Evolutionary conservation across 2,329 filamentous ascomycete species (phyloP), one percentile per base, ranked within the genome.

Genomic region (Aspergillus persii): DNA sequence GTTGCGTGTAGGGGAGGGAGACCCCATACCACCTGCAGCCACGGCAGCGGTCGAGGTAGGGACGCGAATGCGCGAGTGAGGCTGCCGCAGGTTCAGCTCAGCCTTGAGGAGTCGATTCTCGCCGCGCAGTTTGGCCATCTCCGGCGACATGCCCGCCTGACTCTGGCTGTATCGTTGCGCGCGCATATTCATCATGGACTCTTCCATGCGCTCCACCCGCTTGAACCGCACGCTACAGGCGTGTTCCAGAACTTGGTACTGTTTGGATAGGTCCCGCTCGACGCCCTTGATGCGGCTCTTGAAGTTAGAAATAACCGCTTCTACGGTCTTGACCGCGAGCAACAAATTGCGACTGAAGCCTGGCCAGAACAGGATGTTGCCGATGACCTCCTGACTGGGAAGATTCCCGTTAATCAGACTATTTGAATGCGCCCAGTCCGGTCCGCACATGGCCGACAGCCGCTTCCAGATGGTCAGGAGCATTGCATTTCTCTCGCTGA

Each of bases 331-430:
- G 62, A 97, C 85, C 0, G 94, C 94, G 1, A 88, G 86, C 48
- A 97, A 77, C 29, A 99, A 83, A 72, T 97, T 98, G 74, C 93
- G 91, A 70, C 89, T 91, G 77, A 98, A 98, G 1, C 90, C 91
- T 0, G 90, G 89, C 78, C 78, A 80, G 68, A 80, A 80, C 4
- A 98, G 83, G 76, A 95, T 92, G 53, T 88, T 93, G 1, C 88
- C 87, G 61, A 99, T 90, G 12, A 92, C 88, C 69, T 97, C 94
- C 36, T 96, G 83, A 11, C 89, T 92, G 0, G 93, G 92, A 6
- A 96, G 79, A 60, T 94, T 90, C 23, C 92, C 91, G 68, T 95
- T 94, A 71, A 98, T 90, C 27, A 96, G 85, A 58, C 89, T 89
- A 74, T 98, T 93, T 69, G 89, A 87, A 73, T 96, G 90, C 4